Percentiles rank a stretch among this genome's conserved stretches.
phyloP scores from a whole-genome alignment of 768 basidiomycete species.

The Phallus indusiatus region DNA sequence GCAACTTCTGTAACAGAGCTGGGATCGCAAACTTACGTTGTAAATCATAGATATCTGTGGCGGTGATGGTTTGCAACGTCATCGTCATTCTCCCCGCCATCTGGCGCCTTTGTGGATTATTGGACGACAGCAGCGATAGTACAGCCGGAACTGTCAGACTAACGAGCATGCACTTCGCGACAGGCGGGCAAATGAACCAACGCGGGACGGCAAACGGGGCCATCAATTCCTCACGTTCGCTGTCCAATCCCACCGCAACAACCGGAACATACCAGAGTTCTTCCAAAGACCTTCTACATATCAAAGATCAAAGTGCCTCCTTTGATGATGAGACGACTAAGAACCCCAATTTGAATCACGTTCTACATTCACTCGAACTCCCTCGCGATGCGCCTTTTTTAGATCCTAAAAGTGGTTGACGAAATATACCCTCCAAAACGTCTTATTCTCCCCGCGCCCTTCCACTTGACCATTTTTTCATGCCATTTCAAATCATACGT shows the following conservation, averaged over 20 bases:
- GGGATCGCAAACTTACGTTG: background rate
- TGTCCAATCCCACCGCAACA: background rate
- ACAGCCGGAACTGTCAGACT: background rate
- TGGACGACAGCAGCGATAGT: background rate
- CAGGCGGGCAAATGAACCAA: background rate
- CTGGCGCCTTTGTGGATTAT: constrained; percentile 16
- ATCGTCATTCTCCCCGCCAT: constrained; percentile 29
- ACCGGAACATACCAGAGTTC: background rate
- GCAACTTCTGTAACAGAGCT: background rate
- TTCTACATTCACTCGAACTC: background rate
- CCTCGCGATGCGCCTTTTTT: background rate
- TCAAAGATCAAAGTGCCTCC: background rate
- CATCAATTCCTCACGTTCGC: background rate
- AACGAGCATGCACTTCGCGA: background rate
- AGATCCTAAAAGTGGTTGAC: background rate
- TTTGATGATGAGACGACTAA: background rate
- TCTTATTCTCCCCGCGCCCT: too few species aligned
- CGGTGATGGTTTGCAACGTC: constrained; percentile 33
- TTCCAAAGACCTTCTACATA: background rate
- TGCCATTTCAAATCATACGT: too few species aligned
- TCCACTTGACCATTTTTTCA: too few species aligned
- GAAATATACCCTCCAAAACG: background rate
- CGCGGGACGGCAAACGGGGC: background rate
- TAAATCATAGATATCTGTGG: constrained; percentile 23
- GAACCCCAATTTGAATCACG: background rate